Conservation (phyloP, 257 asterid species). For the Solanum ossicruentum region DNA sequence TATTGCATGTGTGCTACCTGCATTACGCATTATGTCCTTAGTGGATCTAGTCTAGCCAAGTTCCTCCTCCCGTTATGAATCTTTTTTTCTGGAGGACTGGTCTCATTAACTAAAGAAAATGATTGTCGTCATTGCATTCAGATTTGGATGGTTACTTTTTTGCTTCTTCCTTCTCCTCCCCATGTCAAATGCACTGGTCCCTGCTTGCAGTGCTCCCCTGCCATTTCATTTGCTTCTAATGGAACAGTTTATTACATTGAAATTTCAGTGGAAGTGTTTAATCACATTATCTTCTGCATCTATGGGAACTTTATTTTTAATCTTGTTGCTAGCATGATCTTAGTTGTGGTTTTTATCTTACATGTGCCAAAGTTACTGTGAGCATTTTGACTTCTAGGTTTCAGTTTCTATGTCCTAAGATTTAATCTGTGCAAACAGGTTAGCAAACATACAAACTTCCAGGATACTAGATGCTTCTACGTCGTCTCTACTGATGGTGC, state of each 20-base stretch:
- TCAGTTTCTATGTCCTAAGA: slow-evolving; percentile 6
- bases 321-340: background rate
- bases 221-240: background rate
- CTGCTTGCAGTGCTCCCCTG: background rate
- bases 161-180: background rate
- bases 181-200: background rate
- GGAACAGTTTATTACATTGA: background rate
- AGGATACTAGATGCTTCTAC: slow-evolving; percentile 75
- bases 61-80: background rate
- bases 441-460: slow-evolving; percentile 47
- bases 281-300: background rate
- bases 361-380: background rate
- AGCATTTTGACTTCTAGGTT: background rate
- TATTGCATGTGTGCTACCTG: background rate
- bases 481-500: slow-evolving; percentile 56
- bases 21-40: background rate
- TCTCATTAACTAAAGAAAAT: background rate
- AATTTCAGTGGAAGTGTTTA: background rate
- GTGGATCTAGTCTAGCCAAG: background rate
- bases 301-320: background rate
- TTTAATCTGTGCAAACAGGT: slow-evolving; percentile 38
- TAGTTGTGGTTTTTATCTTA: background rate
- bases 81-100: background rate
- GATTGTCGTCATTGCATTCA: background rate
- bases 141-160: background rate